These are phyloP conservation scores for Zostera marina DNA, from an alignment of 116 monocot genomes.

Conservation along the genomic window DNA sequence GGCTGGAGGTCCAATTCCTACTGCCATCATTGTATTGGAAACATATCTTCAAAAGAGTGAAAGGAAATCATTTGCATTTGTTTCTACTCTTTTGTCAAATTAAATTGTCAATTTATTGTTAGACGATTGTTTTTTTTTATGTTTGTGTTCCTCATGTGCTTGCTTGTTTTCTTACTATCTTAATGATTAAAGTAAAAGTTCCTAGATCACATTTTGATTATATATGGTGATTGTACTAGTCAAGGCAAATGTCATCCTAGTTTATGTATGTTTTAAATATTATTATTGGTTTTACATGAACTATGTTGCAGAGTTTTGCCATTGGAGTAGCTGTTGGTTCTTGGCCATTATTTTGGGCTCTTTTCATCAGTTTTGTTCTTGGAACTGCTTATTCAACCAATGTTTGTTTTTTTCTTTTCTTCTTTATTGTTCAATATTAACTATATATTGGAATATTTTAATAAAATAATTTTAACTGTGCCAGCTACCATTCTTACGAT, in stretches of 20 bases:
- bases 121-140: background rate
- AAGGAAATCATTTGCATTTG: background rate
- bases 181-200: background rate
- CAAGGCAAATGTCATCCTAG: too few relatives aligned
- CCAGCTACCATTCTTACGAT: slow-evolving; percentile 84
- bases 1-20: too few relatives aligned
- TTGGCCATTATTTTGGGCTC: slow-evolving; percentile 90
- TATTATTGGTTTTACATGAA: background rate
- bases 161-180: background rate
- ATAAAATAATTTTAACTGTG: background rate
- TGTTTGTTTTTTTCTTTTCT: slow-evolving; percentile 30
- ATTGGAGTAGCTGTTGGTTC: slow-evolving; percentile 73
- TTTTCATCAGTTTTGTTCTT: slow-evolving; percentile 92
- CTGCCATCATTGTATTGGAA: too few relatives aligned
- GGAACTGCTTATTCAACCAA: slow-evolving; percentile 89
- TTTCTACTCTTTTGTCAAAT: background rate
- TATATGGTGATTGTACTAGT: too few relatives aligned
- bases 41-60: background rate
- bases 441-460: background rate
- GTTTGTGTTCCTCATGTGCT: background rate
- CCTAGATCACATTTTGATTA: too few relatives aligned
- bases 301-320: slow-evolving; percentile 66
- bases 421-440: background rate
- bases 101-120: background rate
- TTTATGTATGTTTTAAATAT: too few relatives aligned